Evolutionary conservation across 495 filamentous ascomycete species (phyloP).

Genomic region (Aspergillus sparsus): DNA sequence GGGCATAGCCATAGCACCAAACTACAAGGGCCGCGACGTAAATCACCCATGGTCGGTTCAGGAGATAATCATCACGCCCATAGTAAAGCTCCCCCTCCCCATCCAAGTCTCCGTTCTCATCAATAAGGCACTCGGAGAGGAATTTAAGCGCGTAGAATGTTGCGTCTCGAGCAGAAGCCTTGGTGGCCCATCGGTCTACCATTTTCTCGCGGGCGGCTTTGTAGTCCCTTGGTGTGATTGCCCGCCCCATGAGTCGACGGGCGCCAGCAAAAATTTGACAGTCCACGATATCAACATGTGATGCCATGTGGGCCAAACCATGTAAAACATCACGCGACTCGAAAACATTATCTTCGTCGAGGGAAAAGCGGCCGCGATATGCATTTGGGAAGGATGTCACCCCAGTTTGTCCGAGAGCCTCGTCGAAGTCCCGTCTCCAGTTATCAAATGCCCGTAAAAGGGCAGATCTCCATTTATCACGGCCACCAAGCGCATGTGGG

Average conservation of each 20-base stretch:
- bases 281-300: constrained; percentile 97
- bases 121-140: constrained; percentile 73
- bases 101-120: constrained; percentile 37
- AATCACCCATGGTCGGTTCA: constrained; percentile 96
- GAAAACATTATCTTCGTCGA: constrained; percentile 76
- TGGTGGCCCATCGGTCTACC: constrained; percentile 88
- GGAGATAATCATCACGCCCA: constrained; percentile 83
- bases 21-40: constrained; percentile 91
- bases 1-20: constrained; percentile 91
- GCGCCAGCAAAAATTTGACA: constrained; percentile 95
- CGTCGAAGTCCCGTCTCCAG: constrained; percentile 94
- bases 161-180: constrained; percentile 87
- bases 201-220: constrained; percentile 78
- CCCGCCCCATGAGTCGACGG: constrained; percentile 77
- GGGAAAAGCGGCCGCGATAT: constrained; percentile 40
- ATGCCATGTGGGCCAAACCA: constrained; percentile 94
- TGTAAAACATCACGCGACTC: constrained; percentile 88
- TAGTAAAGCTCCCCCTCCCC: constrained; percentile 55
- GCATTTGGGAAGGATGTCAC: constrained; percentile 41
- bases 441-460: constrained; percentile 89
- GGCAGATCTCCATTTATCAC: constrained; percentile 89
- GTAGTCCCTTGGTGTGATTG: constrained; percentile 80
- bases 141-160: constrained; percentile 93
- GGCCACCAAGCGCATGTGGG: constrained; percentile 78
- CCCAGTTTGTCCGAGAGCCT: constrained; percentile 61